Conservation (phyloP, 75 land plant genomes). For the Ceratopteris richardii region DNA sequence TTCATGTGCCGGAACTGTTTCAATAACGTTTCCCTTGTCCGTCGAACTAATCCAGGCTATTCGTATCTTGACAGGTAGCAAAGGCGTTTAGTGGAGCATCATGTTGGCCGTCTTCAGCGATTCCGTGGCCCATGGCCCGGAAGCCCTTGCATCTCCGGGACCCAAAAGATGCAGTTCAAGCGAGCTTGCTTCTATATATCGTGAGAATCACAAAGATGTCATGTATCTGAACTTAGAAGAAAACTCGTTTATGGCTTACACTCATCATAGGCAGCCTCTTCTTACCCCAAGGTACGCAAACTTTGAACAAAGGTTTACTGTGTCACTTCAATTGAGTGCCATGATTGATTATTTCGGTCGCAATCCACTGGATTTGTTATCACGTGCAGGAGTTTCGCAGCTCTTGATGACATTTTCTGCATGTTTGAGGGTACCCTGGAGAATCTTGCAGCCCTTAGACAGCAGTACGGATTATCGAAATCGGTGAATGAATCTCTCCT, state of each 20-base stretch:
- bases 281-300: too few species aligned
- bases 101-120: conserved; percentile 58
- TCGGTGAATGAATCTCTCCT: conserved; percentile 44
- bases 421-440: conserved; percentile 66
- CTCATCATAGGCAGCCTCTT: conserved; percentile 25
- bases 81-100: too few species aligned
- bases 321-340: neutral
- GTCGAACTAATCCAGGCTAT: too few species aligned
- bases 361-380: neutral
- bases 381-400: conserved; percentile 56
- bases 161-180: conserved; percentile 14
- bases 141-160: conserved; percentile 33
- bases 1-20: too few species aligned
- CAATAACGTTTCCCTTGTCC: too few species aligned
- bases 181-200: conserved; percentile 15
- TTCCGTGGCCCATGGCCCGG: conserved; percentile 35
- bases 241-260: conserved; percentile 20
- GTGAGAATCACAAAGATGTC: conserved; percentile 9
- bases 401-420: conserved; percentile 84
- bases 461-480: conserved; percentile 62
- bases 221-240: conserved; percentile 22
- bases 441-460: conserved; percentile 45
- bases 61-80: too few species aligned
- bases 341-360: neutral
- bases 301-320: neutral